These are phyloP conservation scores for Eimeria mitis DNA, from an alignment of 169 alveolate species.

Conservation along the genomic window DNA sequence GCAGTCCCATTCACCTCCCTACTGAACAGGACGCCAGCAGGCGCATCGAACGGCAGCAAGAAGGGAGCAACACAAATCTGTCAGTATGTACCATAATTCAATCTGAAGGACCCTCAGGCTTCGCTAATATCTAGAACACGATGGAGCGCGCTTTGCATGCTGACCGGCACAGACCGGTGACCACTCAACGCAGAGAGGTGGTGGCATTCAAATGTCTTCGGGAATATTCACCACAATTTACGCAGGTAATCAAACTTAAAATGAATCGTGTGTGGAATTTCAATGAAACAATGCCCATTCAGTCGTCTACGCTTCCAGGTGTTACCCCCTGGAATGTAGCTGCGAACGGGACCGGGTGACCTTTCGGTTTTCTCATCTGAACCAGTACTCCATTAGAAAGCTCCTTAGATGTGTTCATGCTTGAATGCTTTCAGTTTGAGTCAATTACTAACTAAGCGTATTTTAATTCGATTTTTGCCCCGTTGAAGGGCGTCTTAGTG, in stretches of 20 bases:
- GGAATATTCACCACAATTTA: neutral
- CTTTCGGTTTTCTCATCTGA: neutral
- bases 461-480: neutral
- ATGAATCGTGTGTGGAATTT: neutral
- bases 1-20: neutral
- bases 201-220: neutral
- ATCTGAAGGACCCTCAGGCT: neutral
- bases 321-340: neutral
- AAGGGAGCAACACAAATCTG: neutral
- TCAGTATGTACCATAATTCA: neutral
- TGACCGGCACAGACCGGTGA: conserved; percentile 20
- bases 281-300: neutral
- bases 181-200: neutral
- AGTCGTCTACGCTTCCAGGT: neutral
- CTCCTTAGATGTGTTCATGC: neutral
- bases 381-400: neutral
- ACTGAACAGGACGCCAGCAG: neutral
- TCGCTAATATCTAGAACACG: too few species aligned
- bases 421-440: neutral
- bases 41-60: neutral
- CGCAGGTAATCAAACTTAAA: neutral
- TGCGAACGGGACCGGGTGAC: neutral
- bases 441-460: neutral
- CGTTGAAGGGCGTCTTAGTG: neutral
- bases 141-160: neutral